Percentiles rank a stretch among this genome's conserved stretches.
These are phyloP conservation scores for Penicillium ucsense DNA, from an alignment of 495 filamentous ascomycete species.

Conservation along the genomic window DNA sequence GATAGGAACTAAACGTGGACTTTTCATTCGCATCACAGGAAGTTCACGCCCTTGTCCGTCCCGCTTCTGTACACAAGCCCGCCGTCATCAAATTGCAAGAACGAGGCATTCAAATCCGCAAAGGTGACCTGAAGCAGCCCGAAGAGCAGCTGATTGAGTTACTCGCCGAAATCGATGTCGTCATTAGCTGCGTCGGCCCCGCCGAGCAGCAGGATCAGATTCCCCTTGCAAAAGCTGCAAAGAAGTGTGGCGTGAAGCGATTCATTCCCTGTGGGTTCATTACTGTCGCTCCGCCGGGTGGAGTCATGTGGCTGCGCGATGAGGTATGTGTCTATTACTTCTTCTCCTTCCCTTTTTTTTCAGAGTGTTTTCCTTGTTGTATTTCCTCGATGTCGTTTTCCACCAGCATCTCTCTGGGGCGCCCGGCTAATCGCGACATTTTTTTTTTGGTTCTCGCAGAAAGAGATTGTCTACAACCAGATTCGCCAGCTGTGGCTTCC, in stretches of 20 bases:
- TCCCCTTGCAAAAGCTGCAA: slow-evolving; percentile 43
- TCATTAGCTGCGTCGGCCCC: slow-evolving; percentile 44
- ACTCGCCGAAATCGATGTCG: slow-evolving; percentile 40
- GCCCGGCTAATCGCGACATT: background rate
- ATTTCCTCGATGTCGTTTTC: too few relatives aligned
- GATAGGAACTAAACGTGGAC: background rate
- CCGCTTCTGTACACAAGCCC: slow-evolving; percentile 39
- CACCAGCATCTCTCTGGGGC: too few relatives aligned
- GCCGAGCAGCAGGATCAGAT: slow-evolving; percentile 41
- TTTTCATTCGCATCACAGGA: slow-evolving; percentile 23
- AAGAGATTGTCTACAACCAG: slow-evolving; percentile 46
- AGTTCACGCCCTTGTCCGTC: slow-evolving; percentile 39
- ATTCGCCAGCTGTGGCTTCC: slow-evolving; percentile 43
- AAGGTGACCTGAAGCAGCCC: slow-evolving; percentile 35
- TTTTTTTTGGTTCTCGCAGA: slow-evolving; percentile 17
- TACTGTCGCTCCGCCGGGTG: slow-evolving; percentile 37
- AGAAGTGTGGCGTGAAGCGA: slow-evolving; percentile 44
- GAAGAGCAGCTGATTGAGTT: slow-evolving; percentile 38
- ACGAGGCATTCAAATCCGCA: slow-evolving; percentile 38
- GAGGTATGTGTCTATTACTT: slow-evolving; percentile 19
- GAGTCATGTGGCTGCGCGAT: slow-evolving; percentile 39
- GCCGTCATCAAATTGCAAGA: slow-evolving; percentile 31
- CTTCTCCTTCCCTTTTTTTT: too few relatives aligned
- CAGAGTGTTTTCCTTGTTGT: too few relatives aligned
- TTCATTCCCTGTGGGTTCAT: slow-evolving; percentile 50